Evolutionary conservation across 305 asterid species (phyloP).

Genomic region (Fraxinus baroniana): DNA sequence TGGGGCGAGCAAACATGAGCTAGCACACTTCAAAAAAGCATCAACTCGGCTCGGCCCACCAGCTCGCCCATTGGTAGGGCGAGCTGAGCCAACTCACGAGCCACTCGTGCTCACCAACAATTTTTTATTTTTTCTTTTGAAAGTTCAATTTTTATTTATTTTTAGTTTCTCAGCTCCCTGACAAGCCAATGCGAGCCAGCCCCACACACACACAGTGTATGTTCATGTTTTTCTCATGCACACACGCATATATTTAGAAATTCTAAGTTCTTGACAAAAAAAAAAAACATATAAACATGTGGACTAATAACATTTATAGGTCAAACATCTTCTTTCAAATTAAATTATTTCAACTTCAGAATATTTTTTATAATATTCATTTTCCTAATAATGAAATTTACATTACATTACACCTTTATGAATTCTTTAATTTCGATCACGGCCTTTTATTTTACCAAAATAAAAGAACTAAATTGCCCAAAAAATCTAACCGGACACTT

Average conservation of each 20-base stretch:
- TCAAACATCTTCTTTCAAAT: neutral
- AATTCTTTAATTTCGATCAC: neutral
- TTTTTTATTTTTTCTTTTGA: neutral
- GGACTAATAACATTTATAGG: neutral
- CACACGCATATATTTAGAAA: neutral
- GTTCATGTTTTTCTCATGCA: neutral
- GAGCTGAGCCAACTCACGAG: neutral
- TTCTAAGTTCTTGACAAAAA: neutral
- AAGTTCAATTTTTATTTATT: neutral
- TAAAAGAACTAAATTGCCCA: neutral
- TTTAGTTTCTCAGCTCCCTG: neutral
- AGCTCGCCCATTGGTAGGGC: neutral
- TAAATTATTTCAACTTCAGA: neutral
- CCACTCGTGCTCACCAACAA: neutral
- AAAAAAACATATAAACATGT: neutral
- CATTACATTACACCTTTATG: neutral
- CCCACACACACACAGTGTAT: neutral
- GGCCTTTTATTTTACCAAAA: neutral
- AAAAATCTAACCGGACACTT: neutral
- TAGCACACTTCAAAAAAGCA: neutral
- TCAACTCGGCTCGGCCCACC: neutral
- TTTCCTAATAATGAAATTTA: neutral
- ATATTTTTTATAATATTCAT: neutral
- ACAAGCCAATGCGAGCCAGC: neutral
- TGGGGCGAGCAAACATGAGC: neutral